Conservation (phyloP, 2,329 filamentous ascomycete species). For the Colletotrichum simmondsii region DNA sequence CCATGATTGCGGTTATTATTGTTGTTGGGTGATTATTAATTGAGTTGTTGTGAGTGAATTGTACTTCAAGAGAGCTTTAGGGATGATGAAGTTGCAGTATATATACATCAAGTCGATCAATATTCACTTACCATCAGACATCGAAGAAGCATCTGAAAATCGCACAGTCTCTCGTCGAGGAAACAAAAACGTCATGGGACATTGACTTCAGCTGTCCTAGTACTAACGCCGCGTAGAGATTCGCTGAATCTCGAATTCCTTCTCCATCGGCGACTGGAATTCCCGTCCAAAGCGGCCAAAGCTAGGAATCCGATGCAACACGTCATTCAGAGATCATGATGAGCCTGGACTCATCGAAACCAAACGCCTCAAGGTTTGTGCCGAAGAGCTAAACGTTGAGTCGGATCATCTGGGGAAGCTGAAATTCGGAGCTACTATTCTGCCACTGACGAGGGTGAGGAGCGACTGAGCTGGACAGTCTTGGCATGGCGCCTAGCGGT, state of each 20-base stretch:
- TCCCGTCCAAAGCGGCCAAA: neutral
- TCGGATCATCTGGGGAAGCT: neutral
- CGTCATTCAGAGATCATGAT: slow-evolving; percentile 22
- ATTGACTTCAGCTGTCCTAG: neutral
- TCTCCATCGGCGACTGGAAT: neutral
- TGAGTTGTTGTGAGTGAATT: neutral
- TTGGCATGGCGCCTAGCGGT: slow-evolving; percentile 20
- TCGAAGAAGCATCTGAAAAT: neutral
- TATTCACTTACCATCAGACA: neutral
- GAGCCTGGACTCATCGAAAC: neutral
- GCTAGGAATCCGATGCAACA: slow-evolving; percentile 1
- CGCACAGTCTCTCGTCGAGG: neutral
- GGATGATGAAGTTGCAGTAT: neutral
- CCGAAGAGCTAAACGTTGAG: neutral
- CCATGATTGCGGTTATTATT: slow-evolving; percentile 56
- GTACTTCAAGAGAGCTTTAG: accelerated
- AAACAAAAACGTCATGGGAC: neutral
- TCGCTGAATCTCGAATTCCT: neutral
- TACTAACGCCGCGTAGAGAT: neutral
- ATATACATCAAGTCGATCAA: neutral
- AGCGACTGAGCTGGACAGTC: slow-evolving; percentile 1
- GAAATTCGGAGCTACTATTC: neutral
- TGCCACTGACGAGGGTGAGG: slow-evolving; percentile 27
- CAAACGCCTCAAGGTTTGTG: neutral
- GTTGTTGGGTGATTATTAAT: neutral